Base-by-base conservation (phyloP, 2,329 filamentous ascomycete species). In the Ophiostoma pallidulum region DNA sequence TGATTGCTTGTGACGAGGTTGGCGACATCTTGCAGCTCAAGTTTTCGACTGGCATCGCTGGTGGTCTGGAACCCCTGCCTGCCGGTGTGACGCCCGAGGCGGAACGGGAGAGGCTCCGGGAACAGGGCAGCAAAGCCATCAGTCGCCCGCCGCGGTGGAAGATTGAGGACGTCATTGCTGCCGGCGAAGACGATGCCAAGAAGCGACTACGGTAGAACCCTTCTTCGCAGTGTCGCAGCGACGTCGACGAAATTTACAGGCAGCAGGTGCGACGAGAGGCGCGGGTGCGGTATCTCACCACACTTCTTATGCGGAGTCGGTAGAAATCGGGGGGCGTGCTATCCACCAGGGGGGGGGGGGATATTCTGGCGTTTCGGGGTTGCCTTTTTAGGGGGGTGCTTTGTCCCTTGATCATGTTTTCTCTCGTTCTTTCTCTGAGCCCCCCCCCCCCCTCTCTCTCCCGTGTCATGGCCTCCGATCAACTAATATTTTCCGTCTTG, bases 41-140 rank as follows among this genome's bases (percentile, higher is more conserved):
- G 70, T 96, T 94, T 69, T 94, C 89, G n/a, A 94, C 86, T 13
- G 92, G 92, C 56, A 80, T 96, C 59, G 91, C 92, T 12, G 92
- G 92, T 54, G 92, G 92, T 49, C 79, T 86, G 32, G 78, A 87
- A 42, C 82, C 86, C 8, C 73, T 91, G 3, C 81, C 82, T 4
- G 83, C 86, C 31, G 84, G 80, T 14, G 73, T 87, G 33, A 75
- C 77, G 0, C 74, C 80, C 9, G 80, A 91, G 60, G 80, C 83
- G 62, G 86, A 94, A 65, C 71, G 75, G 53, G 78, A 85, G 58
- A 80, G 80, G 74, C 71, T 75, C 48, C 74, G 73, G 58, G 71
- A 72, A 47, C 77, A 75, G 41, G 77, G 77, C 35, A 65, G 90
- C 16, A 77, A 86, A 54, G 84, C 87, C 54, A 80, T 92, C 47